Evolutionary conservation across 768 basidiomycete species (phyloP).

Genomic region (Pleurotus eryngii): DNA sequence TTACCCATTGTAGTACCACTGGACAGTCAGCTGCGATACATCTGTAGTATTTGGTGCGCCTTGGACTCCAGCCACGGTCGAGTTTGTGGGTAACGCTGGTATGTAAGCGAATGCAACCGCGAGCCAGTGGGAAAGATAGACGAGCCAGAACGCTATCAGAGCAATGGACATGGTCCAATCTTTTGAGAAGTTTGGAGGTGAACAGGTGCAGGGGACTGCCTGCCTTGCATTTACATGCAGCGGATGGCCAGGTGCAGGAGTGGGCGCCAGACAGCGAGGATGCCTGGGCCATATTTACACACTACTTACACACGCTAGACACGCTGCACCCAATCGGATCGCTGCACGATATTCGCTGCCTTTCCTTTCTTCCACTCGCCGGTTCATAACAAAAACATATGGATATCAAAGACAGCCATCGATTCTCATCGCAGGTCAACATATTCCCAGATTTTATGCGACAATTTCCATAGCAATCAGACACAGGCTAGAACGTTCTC

Average conservation of each 20-base stretch:
- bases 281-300: background rate
- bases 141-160: background rate
- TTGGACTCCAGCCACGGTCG: constrained; percentile 40
- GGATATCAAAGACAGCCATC: no score
- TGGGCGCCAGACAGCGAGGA: background rate
- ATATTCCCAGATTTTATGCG: no score
- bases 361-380: background rate
- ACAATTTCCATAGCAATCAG: no score
- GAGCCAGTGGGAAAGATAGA: constrained; percentile 12
- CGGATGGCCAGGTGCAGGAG: background rate
- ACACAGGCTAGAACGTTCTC: no score
- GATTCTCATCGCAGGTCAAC: no score
- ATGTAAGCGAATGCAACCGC: constrained; percentile 46
- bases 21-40: constrained; percentile 52
- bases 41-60: constrained; percentile 52
- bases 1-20: constrained; percentile 58
- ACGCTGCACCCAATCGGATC: constrained; percentile 6
- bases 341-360: background rate
- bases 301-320: constrained; percentile 6
- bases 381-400: no score
- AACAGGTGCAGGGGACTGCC: background rate
- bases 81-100: constrained; percentile 72
- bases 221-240: constrained; percentile 7
- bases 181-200: background rate
- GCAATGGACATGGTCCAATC: background rate